These are phyloP conservation scores for Aspergillus flavus DNA, from an alignment of 2,329 filamentous ascomycete genomes.

Conservation along the genomic window DNA sequence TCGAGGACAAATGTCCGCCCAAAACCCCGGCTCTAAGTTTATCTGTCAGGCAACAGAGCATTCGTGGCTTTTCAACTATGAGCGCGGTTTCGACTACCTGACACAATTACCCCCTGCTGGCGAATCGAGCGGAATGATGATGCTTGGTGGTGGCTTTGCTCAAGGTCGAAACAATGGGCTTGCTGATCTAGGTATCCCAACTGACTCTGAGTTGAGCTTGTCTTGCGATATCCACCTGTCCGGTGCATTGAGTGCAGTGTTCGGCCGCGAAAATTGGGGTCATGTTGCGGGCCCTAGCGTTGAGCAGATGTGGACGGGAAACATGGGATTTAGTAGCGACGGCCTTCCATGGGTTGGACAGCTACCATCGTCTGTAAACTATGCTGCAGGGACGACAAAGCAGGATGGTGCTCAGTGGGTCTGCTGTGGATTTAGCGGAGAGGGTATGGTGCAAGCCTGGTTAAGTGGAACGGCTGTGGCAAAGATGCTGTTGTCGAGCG, in stretches of 20 bases:
- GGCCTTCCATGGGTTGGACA: slow-evolving; percentile 56
- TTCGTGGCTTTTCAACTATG: slow-evolving; percentile 57
- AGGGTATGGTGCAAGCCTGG: slow-evolving; percentile 39
- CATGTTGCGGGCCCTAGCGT: slow-evolving; percentile 20
- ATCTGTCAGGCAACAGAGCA: slow-evolving; percentile 35
- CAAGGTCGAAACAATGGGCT: slow-evolving; percentile 47
- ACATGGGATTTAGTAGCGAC: slow-evolving; percentile 56
- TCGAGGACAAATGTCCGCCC: slow-evolving; percentile 48
- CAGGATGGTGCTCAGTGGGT: slow-evolving; percentile 29
- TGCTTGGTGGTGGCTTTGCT: slow-evolving; percentile 58
- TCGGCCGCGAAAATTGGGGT: slow-evolving; percentile 29
- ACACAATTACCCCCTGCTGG: slow-evolving; percentile 46
- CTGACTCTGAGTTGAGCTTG: slow-evolving; percentile 44
- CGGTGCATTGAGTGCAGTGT: slow-evolving; percentile 28
- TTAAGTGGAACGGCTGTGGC: slow-evolving; percentile 31
- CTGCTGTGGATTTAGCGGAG: slow-evolving; percentile 31
- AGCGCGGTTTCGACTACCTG: slow-evolving; percentile 55
- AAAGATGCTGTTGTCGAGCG: slow-evolving; percentile 26
- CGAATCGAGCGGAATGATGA: slow-evolving; percentile 45
- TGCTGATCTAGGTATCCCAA: slow-evolving; percentile 51
- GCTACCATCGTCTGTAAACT: slow-evolving; percentile 22
- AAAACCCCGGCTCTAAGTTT: slow-evolving; percentile 35
- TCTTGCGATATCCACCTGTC: slow-evolving; percentile 31
- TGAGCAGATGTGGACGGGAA: slow-evolving; percentile 39
- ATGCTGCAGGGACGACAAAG: neutral